A percentile compares a stretch with the other conserved stretches of the same genome.
phyloP scores from a whole-genome alignment of 192 early-diverging fungal species.

The Backusella morwellensis region DNA sequence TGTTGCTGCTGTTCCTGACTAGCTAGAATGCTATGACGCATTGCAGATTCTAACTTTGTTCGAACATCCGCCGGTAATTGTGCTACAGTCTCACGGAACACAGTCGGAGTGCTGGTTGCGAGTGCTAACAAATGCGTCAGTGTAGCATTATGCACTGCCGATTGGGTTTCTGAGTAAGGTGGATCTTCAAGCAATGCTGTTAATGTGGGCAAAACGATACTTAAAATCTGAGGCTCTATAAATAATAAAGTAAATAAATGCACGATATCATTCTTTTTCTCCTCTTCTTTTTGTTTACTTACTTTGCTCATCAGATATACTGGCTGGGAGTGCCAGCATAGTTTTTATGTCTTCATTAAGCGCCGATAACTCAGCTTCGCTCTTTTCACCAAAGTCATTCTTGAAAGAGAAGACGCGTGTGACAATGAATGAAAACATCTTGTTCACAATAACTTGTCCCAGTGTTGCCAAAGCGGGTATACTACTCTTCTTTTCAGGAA shows the following conservation, averaged over 20 bases:
- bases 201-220: slow-evolving; percentile 46
- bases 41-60: slow-evolving; percentile 46
- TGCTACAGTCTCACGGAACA: slow-evolving; percentile 43
- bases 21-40: slow-evolving; percentile 44
- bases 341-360: slow-evolving; percentile 52
- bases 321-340: slow-evolving; percentile 38
- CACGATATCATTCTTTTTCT: neutral
- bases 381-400: neutral
- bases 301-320: slow-evolving; percentile 40
- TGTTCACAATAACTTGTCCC: slow-evolving; percentile 27
- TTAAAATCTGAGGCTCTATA: slow-evolving; percentile 35
- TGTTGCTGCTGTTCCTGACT: slow-evolving; percentile 42
- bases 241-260: neutral
- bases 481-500: slow-evolving; percentile 29
- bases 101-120: slow-evolving; percentile 35
- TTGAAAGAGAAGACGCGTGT: slow-evolving; percentile 23
- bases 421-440: slow-evolving; percentile 31
- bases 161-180: slow-evolving; percentile 4
- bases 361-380: slow-evolving; percentile 28
- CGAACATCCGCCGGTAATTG: slow-evolving; percentile 36
- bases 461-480: slow-evolving; percentile 12
- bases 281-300: slow-evolving; percentile 7
- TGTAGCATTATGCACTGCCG: slow-evolving; percentile 35
- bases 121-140: slow-evolving; percentile 43
- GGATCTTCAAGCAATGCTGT: slow-evolving; percentile 37